Evolutionary conservation across 2,329 filamentous ascomycete species (phyloP), one percentile per base, ranked within the genome.

Genomic region (Botrytis porri): DNA sequence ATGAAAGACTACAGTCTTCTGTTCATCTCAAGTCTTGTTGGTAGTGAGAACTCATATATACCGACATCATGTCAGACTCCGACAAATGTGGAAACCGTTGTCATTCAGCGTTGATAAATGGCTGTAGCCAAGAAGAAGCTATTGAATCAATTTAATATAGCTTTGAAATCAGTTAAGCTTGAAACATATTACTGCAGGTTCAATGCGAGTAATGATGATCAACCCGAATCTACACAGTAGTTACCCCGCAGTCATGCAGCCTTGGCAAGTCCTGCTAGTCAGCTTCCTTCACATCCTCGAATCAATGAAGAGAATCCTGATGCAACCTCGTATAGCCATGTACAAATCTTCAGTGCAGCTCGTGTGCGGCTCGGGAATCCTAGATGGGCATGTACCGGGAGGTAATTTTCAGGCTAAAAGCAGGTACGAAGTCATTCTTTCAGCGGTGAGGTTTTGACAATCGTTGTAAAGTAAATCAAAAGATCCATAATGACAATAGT

Each of bases 301-400:
- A 57, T 57, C 45, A n/a, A 18, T 51, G 43, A 65, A 66, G 63
- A 67, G 25, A 67, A 39, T 2, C 18, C 35, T 32, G 45, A 67
- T 67, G 64, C 5, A 41, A 67, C 65, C 48, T 57, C 65, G 65
- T 67, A 67, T 67, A 67, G 35, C 18, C 22, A 18, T 18, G 14
- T 25, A 35, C 22, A 29, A 25, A 22, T 29, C 35, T 39, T 18
- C 18, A 32, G 10, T 57, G 37, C 22, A 57, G 65, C 48, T 67
- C 29, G 20, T 41, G 6, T 67, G 48, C 65, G n/a, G 48, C 18
- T 67, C 48, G 63, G 41, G 62, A 65, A 35, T 16, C 29, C 14
- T 10, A 16, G 14, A 10, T 48, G 12, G 63, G 22, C 29, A 35
- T 65, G 22, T 37, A 12, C 20, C 45, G 32, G 25, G 12, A 65